Percentiles rank a stretch among this genome's conserved stretches.
Evolutionary conservation across 106 monocot species (phyloP).

Genomic region (Dendrobium officinale): DNA sequence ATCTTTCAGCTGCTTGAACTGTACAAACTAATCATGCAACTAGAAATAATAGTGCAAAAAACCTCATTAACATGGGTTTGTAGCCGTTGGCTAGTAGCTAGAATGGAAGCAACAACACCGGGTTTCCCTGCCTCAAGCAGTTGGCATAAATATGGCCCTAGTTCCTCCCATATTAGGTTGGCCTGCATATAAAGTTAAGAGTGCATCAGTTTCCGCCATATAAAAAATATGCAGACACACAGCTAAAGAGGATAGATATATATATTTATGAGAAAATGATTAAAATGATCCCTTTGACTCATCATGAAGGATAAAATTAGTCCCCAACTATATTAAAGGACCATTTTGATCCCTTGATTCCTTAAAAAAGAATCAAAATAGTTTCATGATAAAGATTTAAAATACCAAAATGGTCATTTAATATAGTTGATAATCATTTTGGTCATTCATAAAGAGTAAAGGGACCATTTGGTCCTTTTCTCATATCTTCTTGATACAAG

Average conservation of each 20-base stretch:
- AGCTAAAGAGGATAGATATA: neutral
- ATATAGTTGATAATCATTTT: too few relatives aligned
- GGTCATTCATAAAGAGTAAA: too few relatives aligned
- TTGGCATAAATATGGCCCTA: constrained; percentile 47
- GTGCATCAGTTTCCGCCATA: neutral
- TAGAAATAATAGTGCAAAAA: neutral
- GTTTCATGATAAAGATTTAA: too few relatives aligned
- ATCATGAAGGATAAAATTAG: too few relatives aligned
- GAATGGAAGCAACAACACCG: constrained; percentile 78
- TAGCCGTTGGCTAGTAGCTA: constrained; percentile 73
- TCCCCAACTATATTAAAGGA: too few relatives aligned
- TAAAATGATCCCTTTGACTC: too few relatives aligned
- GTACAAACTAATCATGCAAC: constrained; percentile 3
- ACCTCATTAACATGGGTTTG: constrained; percentile 65
- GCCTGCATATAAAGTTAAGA: constrained; percentile 29
- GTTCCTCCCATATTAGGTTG: constrained; percentile 61
- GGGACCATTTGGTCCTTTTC: too few relatives aligned
- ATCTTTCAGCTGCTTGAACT: neutral
- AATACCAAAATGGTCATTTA: too few relatives aligned
- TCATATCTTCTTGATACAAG: neutral
- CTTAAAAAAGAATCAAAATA: too few relatives aligned
- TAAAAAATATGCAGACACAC: neutral
- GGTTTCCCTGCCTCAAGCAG: constrained; percentile 64
- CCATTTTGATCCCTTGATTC: too few relatives aligned
- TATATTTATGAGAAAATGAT: neutral